Evolutionary conservation across 371 early-diverging fungal species (phyloP).

Genomic region (Coemansia sp.): DNA sequence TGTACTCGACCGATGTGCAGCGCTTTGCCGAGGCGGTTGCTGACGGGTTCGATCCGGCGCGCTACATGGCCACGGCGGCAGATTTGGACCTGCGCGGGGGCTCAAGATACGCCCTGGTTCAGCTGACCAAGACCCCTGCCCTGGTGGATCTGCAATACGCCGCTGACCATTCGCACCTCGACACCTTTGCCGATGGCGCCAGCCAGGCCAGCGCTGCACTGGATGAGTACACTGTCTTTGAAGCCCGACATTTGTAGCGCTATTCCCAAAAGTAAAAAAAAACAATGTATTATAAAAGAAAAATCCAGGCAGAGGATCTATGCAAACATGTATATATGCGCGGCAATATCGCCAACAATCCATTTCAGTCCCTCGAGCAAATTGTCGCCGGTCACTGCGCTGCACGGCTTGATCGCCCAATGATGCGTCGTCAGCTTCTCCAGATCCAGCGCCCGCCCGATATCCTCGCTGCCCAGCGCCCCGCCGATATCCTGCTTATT

Average conservation of each 20-base stretch:
- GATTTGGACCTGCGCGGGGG: background rate
- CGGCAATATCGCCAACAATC: constrained; percentile 88
- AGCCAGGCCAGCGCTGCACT: background rate
- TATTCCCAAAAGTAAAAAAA: background rate
- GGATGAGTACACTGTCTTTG: constrained; percentile 27
- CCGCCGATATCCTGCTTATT: constrained; percentile 96
- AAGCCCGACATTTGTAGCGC: constrained; percentile 18
- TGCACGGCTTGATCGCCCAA: constrained; percentile 88
- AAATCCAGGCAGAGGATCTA: background rate
- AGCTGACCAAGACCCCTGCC: constrained; percentile 29
- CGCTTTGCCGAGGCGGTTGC: constrained; percentile 29
- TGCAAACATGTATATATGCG: constrained; percentile 67
- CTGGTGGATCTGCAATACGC: constrained; percentile 30
- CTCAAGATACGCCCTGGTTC: constrained; percentile 7
- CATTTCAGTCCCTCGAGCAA: constrained; percentile 90
- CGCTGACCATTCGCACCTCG: constrained; percentile 3
- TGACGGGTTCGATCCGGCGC: constrained; percentile 35
- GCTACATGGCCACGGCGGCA: constrained; percentile 7
- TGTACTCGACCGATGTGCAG: constrained; percentile 42
- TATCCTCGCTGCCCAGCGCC: constrained; percentile 71
- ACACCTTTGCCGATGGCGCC: background rate
- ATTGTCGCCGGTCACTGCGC: constrained; percentile 88
- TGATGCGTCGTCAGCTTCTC: constrained; percentile 82
- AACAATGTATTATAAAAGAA: constrained; percentile 11
- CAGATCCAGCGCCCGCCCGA: constrained; percentile 72